phyloP scores from a whole-genome alignment of 257 asterid genomes.

The Verbena officinalis region DNA sequence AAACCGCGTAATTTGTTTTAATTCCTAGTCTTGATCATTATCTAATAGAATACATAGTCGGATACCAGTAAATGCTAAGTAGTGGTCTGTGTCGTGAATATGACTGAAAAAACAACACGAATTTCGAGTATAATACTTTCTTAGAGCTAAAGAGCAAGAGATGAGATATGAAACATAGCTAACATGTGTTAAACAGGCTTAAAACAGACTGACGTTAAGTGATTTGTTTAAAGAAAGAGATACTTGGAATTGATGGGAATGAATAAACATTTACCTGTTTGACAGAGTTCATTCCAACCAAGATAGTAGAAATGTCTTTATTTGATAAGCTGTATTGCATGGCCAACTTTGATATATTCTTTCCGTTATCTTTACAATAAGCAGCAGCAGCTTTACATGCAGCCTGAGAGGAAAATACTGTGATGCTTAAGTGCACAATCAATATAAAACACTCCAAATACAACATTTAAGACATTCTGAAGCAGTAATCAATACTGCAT shows the following conservation, averaged over 20 bases:
- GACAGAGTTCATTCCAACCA: conserved; percentile 93
- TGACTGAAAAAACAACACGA: background rate
- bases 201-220: no score
- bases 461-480: background rate
- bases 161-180: background rate
- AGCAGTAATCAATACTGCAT: background rate
- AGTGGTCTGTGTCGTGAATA: background rate
- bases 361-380: conserved; percentile 68
- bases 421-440: conserved; percentile 24
- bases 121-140: background rate
- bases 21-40: background rate
- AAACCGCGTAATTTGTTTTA: background rate
- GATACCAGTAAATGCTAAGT: background rate
- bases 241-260: conserved; percentile 12
- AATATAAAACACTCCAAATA: background rate
- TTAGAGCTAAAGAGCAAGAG: background rate
- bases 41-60: background rate
- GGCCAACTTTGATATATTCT: conserved; percentile 76
- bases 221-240: conserved; percentile 1
- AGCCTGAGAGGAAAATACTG: conserved; percentile 49
- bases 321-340: conserved; percentile 84
- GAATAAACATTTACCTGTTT: conserved; percentile 57
- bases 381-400: conserved; percentile 85
- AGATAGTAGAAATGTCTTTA: conserved; percentile 69
- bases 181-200: no score